Evolutionary conservation across 2,329 filamentous ascomycete species (phyloP).

Genomic region (Penicillium sp.): DNA sequence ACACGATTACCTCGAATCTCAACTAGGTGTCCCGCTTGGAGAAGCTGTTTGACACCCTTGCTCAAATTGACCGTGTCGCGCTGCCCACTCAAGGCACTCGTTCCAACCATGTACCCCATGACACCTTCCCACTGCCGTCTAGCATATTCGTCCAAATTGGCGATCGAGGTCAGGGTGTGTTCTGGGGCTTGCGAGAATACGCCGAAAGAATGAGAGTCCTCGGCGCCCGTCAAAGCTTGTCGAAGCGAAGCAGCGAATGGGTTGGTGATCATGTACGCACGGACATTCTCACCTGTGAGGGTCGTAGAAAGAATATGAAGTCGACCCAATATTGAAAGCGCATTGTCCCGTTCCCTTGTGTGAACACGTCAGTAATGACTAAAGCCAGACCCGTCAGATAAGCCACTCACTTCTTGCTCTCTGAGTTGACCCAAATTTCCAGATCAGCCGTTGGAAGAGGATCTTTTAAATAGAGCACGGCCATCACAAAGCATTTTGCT

Average conservation of each 20-base stretch:
- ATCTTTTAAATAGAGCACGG: constrained; percentile 82
- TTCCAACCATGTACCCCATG: constrained; percentile 84
- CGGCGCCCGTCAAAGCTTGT: constrained; percentile 81
- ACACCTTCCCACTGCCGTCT: constrained; percentile 93
- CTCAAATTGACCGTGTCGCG: constrained; percentile 55
- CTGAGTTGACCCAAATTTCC: constrained; percentile 78
- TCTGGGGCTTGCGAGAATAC: constrained; percentile 69
- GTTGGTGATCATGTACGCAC: constrained; percentile 71
- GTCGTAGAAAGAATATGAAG: constrained; percentile 81
- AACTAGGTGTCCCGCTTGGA: constrained; percentile 78
- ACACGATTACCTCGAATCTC: constrained; percentile 56
- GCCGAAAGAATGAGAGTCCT: constrained; percentile 83
- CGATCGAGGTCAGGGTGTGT: constrained; percentile 62
- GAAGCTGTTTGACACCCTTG: constrained; percentile 76
- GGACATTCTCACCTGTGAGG: constrained; percentile 57
- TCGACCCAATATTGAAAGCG: constrained; percentile 73
- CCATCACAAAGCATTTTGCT: constrained; percentile 97
- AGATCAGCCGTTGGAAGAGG: constrained; percentile 77
- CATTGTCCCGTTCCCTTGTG: constrained; percentile 73
- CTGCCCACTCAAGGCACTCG: constrained; percentile 47
- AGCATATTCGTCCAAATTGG: constrained; percentile 80
- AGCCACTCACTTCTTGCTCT: constrained; percentile 52
- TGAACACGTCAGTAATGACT: neutral
- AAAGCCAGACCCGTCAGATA: neutral
- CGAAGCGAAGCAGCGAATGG: constrained; percentile 83